A percentile compares a stretch with the other conserved stretches of the same genome.
Evolutionary conservation across 768 basidiomycete genomes (phyloP).

Genomic region (Cytidiella melzeri): DNA sequence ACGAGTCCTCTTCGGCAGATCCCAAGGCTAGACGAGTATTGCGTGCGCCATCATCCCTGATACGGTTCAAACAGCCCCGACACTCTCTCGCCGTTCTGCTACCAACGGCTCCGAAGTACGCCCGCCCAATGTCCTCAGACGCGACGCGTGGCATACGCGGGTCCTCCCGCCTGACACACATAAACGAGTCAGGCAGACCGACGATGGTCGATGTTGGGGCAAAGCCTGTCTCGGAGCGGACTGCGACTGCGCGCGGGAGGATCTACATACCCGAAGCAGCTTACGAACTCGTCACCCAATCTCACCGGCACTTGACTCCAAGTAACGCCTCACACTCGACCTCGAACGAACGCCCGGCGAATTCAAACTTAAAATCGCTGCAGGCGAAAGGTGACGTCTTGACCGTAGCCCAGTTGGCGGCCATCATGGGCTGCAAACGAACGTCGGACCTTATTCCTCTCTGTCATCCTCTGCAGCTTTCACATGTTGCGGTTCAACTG

Average conservation of each 20-base stretch:
- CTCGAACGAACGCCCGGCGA: neutral
- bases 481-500: slow-evolving; percentile 62
- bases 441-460: slow-evolving; percentile 82
- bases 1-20: neutral
- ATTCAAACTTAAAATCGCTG: slow-evolving; percentile 39
- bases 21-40: neutral
- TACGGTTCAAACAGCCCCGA: neutral
- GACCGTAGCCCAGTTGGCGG: slow-evolving; percentile 77
- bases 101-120: neutral
- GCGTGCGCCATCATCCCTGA: neutral
- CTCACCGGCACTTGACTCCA: no score
- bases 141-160: neutral
- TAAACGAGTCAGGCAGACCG: slow-evolving; percentile 64
- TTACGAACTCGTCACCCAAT: slow-evolving; percentile 58
- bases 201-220: slow-evolving; percentile 78
- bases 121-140: neutral
- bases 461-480: slow-evolving; percentile 78
- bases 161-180: slow-evolving; percentile 48
- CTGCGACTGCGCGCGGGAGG: slow-evolving; percentile 68
- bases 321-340: slow-evolving; percentile 14
- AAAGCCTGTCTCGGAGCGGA: slow-evolving; percentile 57
- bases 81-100: neutral
- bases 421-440: slow-evolving; percentile 82
- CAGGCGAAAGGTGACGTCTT: slow-evolving; percentile 63
- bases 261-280: slow-evolving; percentile 64